phyloP scores from a whole-genome alignment of 192 early-diverging fungal species.

The Umbelopsis isabellina region DNA sequence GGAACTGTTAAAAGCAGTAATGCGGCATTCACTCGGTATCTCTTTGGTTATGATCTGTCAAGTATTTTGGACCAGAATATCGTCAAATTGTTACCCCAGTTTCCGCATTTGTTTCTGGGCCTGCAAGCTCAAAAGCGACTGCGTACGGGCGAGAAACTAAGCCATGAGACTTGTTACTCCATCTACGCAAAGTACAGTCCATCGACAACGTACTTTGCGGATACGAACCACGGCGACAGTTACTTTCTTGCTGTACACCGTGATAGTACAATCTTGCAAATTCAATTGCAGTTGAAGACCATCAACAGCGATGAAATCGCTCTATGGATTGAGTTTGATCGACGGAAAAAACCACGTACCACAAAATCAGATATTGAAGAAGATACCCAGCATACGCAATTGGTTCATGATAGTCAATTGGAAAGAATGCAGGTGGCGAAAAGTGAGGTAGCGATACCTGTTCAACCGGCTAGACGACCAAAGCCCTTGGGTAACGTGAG shows the following conservation, averaged over 20 bases:
- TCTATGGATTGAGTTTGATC: constrained; percentile 69
- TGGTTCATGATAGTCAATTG: no score
- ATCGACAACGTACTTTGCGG: not conserved
- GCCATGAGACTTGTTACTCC: constrained; percentile 1
- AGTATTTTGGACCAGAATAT: constrained; percentile 39
- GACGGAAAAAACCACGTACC: constrained; percentile 18
- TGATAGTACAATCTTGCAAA: constrained; percentile 61
- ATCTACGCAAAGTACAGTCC: not conserved
- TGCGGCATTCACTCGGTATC: constrained; percentile 60
- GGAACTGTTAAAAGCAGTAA: constrained; percentile 62
- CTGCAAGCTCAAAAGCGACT: constrained; percentile 41
- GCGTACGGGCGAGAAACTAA: not conserved
- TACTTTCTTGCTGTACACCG: constrained; percentile 62
- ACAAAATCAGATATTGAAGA: not conserved
- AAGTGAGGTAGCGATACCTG: no score
- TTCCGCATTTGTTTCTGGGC: constrained; percentile 50
- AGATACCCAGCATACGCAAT: not conserved
- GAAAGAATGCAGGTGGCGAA: not conserved
- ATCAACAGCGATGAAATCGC: constrained; percentile 54
- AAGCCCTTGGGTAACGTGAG: not conserved
- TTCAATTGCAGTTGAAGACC: constrained; percentile 61
- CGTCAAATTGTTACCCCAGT: constrained; percentile 61
- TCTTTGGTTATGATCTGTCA: constrained; percentile 57
- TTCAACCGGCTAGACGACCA: not conserved
- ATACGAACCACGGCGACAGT: not conserved